Percentiles rank a stretch among this genome's conserved stretches.
Evolutionary conservation across 2,329 filamentous ascomycete genomes (phyloP).

Genomic region (Zymoseptoria tritici): DNA sequence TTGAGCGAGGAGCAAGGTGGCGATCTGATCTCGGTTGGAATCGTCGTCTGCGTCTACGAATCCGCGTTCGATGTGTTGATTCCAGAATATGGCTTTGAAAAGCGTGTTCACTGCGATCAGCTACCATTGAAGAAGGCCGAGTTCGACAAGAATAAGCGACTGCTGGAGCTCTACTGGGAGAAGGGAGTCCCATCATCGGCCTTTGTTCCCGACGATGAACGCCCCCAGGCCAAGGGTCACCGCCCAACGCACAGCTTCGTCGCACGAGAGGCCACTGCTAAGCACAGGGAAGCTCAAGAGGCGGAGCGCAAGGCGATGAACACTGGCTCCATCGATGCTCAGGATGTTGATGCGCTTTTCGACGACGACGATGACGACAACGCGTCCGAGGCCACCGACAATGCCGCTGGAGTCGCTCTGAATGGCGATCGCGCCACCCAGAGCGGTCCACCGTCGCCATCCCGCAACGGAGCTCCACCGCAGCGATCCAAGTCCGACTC

Average conservation of each 20-base stretch:
- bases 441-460: conserved; percentile 88
- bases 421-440: conserved; percentile 78
- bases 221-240: conserved; percentile 65
- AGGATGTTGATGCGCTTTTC: conserved; percentile 91
- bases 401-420: conserved; percentile 83
- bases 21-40: conserved; percentile 89
- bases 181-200: conserved; percentile 95
- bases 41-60: conserved; percentile 95
- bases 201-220: conserved; percentile 94
- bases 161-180: conserved; percentile 98
- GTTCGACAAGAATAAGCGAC: conserved; percentile 89
- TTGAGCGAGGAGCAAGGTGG: conserved; percentile 77
- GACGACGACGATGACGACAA: conserved; percentile 74
- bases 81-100: conserved; percentile 97
- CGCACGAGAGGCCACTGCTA: conserved; percentile 73
- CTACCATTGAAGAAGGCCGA: conserved; percentile 98
- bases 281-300: conserved; percentile 80
- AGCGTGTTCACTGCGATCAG: conserved; percentile 98
- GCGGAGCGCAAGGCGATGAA: conserved; percentile 88
- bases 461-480: conserved; percentile 64
- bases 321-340: conserved; percentile 85
- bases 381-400: conserved; percentile 79
- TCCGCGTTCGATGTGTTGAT: conserved; percentile 97
- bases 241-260: conserved; percentile 50
- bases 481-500: conserved; percentile 90